A percentile compares a stretch with the other conserved stretches of the same genome.
phyloP scores from a whole-genome alignment of 305 asterid species.

The Solanum hybrid region DNA sequence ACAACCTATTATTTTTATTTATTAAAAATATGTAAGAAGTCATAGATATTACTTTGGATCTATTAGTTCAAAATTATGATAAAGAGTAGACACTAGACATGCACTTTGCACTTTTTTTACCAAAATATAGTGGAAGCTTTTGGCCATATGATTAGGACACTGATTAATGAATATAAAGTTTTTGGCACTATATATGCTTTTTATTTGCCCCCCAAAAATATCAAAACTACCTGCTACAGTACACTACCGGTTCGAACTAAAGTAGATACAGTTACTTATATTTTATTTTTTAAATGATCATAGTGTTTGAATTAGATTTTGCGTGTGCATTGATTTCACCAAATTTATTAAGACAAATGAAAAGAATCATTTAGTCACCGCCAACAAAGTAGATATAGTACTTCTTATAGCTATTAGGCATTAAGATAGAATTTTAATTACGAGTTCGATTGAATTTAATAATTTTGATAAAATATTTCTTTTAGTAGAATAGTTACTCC shows the following conservation, averaged over 20 bases:
- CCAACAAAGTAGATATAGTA: not conserved
- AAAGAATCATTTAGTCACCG: not conserved
- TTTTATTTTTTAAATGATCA: no score
- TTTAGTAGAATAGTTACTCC: not conserved
- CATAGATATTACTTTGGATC: not conserved
- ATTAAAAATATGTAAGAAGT: not conserved
- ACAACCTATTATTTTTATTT: not conserved
- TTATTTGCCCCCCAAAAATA: not conserved
- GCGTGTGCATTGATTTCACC: not conserved
- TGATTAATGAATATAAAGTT: not conserved
- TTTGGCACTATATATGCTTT: not conserved
- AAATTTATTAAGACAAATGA: not conserved
- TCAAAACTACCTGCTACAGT: not conserved
- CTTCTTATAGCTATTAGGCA: not conserved
- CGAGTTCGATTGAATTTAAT: not conserved
- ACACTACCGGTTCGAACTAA: not conserved
- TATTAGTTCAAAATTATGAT: not conserved
- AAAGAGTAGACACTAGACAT: not conserved
- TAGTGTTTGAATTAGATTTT: not conserved
- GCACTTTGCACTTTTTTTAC: not conserved
- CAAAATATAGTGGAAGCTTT: not conserved
- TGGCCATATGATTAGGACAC: not conserved
- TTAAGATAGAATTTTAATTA: not conserved
- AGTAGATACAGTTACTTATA: not conserved
- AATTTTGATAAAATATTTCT: not conserved